Evolutionary conservation across 106 monocot species (phyloP), one percentile per base, ranked within the genome.

Genomic region (Platanthera zijinensis): DNA sequence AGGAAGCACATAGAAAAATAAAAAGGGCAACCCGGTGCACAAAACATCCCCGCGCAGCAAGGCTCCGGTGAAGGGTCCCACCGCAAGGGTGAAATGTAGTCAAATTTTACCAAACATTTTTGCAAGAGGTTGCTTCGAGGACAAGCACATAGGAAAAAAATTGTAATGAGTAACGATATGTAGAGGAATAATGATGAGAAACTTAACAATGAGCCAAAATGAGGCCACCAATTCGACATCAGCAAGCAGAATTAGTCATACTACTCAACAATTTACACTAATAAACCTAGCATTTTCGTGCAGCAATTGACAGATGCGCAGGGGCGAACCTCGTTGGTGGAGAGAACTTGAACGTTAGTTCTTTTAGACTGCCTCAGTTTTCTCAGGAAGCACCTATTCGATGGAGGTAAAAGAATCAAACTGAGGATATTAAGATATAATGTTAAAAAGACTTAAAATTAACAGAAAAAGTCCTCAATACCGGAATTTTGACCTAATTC

Each of bases 401-500:
- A 61, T 19, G 21, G 6, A 61, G 5, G 18, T 1, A 61, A 61
- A 61, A 0, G 21, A 6, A 22, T 52, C 21, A 21, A 18, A 61
- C 6, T 6, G 6, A 61, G 21, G 19, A 61, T 6, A 21, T 19
- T 19, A 8, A 57, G 7, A 61, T 3, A 9, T 6, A 61, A 61
- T 19, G 18, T 21, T 1, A 61, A 21, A 39, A 39, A 39, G 6
- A 19, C 0, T 61, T 61, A 18, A 19, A 1, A 21, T 19, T 61
- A 61, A 61, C 6, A 18, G 18, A 21, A 21, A n/a, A 18, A 61
- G 21, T 18, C 7, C 59, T 19, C 0, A 30, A 7, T 67, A 95
- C 92, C 92, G 90, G 73, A 95, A 95, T 83, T 95, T 95, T 59
- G 85, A 87, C 48, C 92, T 92, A 9, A 88, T 92, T 64, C 90